Base-by-base conservation (phyloP, 2,329 filamentous ascomycete species). In the Eutypa lata region DNA sequence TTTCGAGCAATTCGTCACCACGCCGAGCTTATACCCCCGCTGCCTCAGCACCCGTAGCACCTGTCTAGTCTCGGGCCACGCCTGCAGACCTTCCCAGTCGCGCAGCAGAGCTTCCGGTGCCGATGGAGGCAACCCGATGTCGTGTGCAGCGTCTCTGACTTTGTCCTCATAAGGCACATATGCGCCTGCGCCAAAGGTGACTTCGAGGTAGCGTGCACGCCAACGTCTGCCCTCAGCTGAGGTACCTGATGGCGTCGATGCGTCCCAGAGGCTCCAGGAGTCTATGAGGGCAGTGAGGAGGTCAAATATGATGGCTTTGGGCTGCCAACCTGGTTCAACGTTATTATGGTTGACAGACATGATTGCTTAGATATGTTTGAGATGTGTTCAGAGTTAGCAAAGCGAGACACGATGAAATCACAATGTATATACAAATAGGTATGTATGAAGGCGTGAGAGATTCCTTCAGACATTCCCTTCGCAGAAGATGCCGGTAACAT, bases 221-320 rank as follows among this genome's bases (percentile, higher is more conserved):
- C 71, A 75, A 18, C 51, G 60, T 19, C 56, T 52, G 18, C 67
- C 68, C 37, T 70, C 65, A 4, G 53, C 54, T 7, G 58, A 26
- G n/a, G 54, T 56, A 14, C 10, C 22, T 3, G 66, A 61, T 0
- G 66, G 62, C 1, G 67, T 66, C 7, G 63, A 68, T 18, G 62
- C 56, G 31, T 70, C 60, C 72, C 72, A 75, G 8, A 73, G 55
- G 14, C 58, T 65, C 72, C 71, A 73, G 2, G 70, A 73, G 59
- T 75, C 65, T 7, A 72, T 56, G 0, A 74, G 67, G 14, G 62
- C 71, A 1, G 72, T 74, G 22, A 75, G 67, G 26, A 74, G 70
- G 52, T 75, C 71, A 31, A 75, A 74, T 28, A 74, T 55, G 1
- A 74, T 61, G 46, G 64, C 72, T 58, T 66, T 65, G 1, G 68